Percentiles rank a stretch among this genome's conserved stretches.
These are phyloP conservation scores for Xerophyta viscosa DNA, from an alignment of 106 monocot species.

Conservation along the genomic window DNA sequence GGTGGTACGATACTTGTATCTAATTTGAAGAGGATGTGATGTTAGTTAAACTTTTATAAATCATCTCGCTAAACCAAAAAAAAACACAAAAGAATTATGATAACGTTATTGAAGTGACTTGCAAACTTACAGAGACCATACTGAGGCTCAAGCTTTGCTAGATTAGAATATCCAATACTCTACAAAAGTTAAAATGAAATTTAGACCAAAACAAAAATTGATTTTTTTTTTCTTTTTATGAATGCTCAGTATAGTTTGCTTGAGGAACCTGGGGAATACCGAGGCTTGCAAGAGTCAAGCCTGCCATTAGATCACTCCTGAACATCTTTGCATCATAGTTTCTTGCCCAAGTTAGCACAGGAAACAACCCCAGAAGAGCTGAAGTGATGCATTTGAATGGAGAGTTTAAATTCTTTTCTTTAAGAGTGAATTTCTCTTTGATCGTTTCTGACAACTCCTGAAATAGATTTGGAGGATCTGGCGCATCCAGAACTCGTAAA, in stretches of 20 bases:
- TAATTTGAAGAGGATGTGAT: no score
- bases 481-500: constrained; percentile 48
- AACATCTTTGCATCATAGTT: constrained; percentile 51
- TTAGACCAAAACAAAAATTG: no score
- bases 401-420: constrained; percentile 11
- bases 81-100: no score
- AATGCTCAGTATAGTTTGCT: no score
- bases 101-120: no score
- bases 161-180: constrained; percentile 86
- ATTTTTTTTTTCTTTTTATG: no score
- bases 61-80: no score
- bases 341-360: constrained; percentile 63
- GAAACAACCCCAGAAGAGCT: constrained; percentile 42
- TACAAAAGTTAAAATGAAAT: constrained; percentile 18
- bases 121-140: constrained; percentile 94
- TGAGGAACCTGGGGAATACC: constrained; percentile 90
- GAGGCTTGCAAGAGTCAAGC: constrained; percentile 91
- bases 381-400: constrained; percentile 8
- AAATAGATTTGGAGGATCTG: constrained; percentile 51
- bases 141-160: constrained; percentile 83
- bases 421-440: constrained; percentile 10
- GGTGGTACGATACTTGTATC: constrained; percentile 83
- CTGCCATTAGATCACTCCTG: constrained; percentile 74
- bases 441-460: constrained; percentile 33
- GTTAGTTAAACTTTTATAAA: no score